Evolutionary conservation across 129 eudicot genomes (phyloP).

Genomic region (carrot (Daucus carota)): DNA sequence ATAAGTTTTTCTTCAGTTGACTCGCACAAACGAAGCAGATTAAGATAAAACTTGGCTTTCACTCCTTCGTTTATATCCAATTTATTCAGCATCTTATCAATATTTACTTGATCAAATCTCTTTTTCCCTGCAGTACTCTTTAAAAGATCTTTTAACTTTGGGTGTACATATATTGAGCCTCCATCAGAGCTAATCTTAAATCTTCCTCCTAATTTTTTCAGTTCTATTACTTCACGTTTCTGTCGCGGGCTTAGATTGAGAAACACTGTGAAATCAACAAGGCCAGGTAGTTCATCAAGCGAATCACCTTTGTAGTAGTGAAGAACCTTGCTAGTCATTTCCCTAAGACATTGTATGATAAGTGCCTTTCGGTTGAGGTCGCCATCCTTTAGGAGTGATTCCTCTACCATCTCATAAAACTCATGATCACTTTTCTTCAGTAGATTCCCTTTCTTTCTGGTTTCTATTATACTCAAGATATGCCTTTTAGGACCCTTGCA

Average conservation of each 20-base stretch:
- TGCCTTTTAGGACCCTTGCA: slow-evolving; percentile 52
- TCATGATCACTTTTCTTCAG: slow-evolving; percentile 38
- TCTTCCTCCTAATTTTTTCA: slow-evolving; percentile 29
- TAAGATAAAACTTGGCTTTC: slow-evolving; percentile 68
- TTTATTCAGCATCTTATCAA: slow-evolving; percentile 43
- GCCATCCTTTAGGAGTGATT: slow-evolving; percentile 50
- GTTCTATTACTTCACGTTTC: slow-evolving; percentile 32
- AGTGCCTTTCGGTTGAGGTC: slow-evolving; percentile 45
- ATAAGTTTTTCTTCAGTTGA: slow-evolving; percentile 63
- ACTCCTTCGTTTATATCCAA: slow-evolving; percentile 59
- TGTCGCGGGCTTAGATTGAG: slow-evolving; percentile 53
- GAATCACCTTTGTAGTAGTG: slow-evolving; percentile 84
- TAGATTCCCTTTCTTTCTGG: slow-evolving; percentile 24
- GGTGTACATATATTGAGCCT: slow-evolving; percentile 68
- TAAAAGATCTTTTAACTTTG: slow-evolving; percentile 35
- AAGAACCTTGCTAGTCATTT: slow-evolving; percentile 63
- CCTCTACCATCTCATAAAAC: slow-evolving; percentile 65
- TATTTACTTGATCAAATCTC: slow-evolving; percentile 32
- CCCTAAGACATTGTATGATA: slow-evolving; percentile 64
- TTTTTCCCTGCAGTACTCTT: slow-evolving; percentile 32
- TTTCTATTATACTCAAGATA: slow-evolving; percentile 54
- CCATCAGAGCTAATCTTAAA: slow-evolving; percentile 58
- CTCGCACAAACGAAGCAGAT: slow-evolving; percentile 64
- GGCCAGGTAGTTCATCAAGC: slow-evolving; percentile 84
- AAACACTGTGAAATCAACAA: slow-evolving; percentile 66